Evolutionary conservation across 352 stramenopile species (phyloP).

Genomic region (Phytophthora pseudosyringae): DNA sequence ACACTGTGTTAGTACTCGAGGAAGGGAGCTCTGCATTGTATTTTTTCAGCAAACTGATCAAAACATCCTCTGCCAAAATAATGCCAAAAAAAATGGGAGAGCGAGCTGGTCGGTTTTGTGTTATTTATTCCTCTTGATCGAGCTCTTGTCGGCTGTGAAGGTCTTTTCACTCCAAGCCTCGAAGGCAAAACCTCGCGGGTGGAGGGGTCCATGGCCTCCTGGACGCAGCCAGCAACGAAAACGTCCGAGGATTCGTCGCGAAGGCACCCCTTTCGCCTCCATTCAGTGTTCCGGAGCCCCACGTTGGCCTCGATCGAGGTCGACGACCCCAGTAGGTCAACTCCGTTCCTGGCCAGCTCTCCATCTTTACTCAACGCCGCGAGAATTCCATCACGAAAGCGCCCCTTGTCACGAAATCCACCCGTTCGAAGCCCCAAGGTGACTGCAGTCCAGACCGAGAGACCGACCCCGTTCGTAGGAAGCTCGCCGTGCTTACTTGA

Average conservation of each 20-base stretch:
- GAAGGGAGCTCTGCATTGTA: too few relatives aligned
- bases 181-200: too few relatives aligned
- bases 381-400: neutral
- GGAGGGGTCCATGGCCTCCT: conserved; percentile 15
- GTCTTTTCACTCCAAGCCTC: too few relatives aligned
- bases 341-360: neutral
- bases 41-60: too few relatives aligned
- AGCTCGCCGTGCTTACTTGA: too few relatives aligned
- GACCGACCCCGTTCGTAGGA: too few relatives aligned
- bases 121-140: too few relatives aligned
- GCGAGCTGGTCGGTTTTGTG: too few relatives aligned
- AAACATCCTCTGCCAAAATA: too few relatives aligned
- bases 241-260: neutral
- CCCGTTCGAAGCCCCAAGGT: conserved; percentile 2
- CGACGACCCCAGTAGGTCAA: conserved; percentile 2
- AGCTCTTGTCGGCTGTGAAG: too few relatives aligned
- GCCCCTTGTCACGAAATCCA: neutral
- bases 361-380: conserved; percentile 3
- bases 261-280: conserved; percentile 1
- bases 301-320: neutral
- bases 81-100: too few relatives aligned
- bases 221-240: conserved; percentile 2
- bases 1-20: too few relatives aligned
- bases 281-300: conserved; percentile 10
- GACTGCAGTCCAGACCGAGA: neutral